Evolutionary conservation across 2,329 filamentous ascomycete species (phyloP), one percentile per base, ranked within the genome.

Genomic region (Apiospora hydei): DNA sequence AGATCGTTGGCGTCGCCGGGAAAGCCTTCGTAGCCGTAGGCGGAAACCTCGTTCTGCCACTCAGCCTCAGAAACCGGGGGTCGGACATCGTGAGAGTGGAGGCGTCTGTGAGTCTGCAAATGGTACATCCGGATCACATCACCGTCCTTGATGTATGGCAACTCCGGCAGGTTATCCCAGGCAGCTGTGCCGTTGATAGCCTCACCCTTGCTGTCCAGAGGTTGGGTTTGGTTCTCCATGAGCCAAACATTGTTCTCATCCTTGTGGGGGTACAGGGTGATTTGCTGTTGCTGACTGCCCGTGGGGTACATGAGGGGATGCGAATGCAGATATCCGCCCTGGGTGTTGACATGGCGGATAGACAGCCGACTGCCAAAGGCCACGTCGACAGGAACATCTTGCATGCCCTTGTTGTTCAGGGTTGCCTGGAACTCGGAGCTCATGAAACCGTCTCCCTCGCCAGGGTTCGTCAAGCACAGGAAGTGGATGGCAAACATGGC

Each of bases 361-460:
- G 88, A 91, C 78, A 99, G 89, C 75, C 93, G 90, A 81, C 95
- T 97, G 73, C 96, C 96, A 78, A 96, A 92, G 41, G 93, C 92
- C 72, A 99, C 93, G 83, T 99, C 95, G 43, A 94, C 96, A 1
- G 96, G 93, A 6, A 97, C 95, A 82, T 97, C 95, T 81, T 94
- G 92, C 96, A 99, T 99, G 70, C 90, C 92, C 87, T 98, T 99
- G 79, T 91, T 95, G 85, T 98, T 99, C 76, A 99, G 87, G 2
- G 96, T 98, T 44, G 96, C 93, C 85, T 99, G 96, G 87, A 99
- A 99, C 81, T 99, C 96, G 71, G 96, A 98, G 80, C 95, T 98
- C 96, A 99, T 99, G 87, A 99, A 99, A 71, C 96, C 96, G 83
- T 99, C 96, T 71, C 96, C 96, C 70, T 99, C 96, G 73, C 96